phyloP scores from a whole-genome alignment of 305 asterid genomes.

The Stenogyne calaminthoides region DNA sequence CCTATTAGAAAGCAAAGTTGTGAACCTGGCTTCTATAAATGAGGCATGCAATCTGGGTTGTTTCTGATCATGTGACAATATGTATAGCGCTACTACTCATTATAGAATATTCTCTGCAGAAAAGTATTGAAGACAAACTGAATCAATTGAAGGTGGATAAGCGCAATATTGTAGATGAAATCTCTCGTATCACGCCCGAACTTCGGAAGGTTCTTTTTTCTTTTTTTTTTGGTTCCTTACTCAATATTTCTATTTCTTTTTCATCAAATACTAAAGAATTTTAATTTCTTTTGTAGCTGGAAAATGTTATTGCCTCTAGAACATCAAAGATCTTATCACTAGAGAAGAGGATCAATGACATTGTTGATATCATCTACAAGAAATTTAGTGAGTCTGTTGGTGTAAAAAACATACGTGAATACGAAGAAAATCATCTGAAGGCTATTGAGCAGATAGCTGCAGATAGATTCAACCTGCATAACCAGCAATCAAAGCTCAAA shows the following conservation, averaged over 20 bases:
- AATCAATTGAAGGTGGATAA: slow-evolving; percentile 74
- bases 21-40: neutral
- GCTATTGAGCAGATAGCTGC: slow-evolving; percentile 89
- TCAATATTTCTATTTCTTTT: slow-evolving; percentile 20
- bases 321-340: slow-evolving; percentile 53
- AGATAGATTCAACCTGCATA: slow-evolving; percentile 84
- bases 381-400: slow-evolving; percentile 95
- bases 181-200: slow-evolving; percentile 77
- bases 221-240: slow-evolving; percentile 11
- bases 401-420: slow-evolving; percentile 91
- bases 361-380: slow-evolving; percentile 83
- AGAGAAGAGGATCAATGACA: slow-evolving; percentile 80
- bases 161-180: slow-evolving; percentile 70
- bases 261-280: slow-evolving; percentile 17
- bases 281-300: slow-evolving; percentile 57
- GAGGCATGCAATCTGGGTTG: slow-evolving; percentile 15
- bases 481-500: slow-evolving; percentile 91
- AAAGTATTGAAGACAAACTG: slow-evolving; percentile 89
- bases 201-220: slow-evolving; percentile 62
- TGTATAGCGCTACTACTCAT: neutral
- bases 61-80: slow-evolving; percentile 8
- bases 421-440: slow-evolving; percentile 95
- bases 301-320: slow-evolving; percentile 58
- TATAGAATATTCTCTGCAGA: slow-evolving; percentile 52
- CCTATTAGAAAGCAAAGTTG: neutral